Conservation (phyloP, 2,329 filamentous ascomycete species). For the Microsporum ferrugineum region DNA sequence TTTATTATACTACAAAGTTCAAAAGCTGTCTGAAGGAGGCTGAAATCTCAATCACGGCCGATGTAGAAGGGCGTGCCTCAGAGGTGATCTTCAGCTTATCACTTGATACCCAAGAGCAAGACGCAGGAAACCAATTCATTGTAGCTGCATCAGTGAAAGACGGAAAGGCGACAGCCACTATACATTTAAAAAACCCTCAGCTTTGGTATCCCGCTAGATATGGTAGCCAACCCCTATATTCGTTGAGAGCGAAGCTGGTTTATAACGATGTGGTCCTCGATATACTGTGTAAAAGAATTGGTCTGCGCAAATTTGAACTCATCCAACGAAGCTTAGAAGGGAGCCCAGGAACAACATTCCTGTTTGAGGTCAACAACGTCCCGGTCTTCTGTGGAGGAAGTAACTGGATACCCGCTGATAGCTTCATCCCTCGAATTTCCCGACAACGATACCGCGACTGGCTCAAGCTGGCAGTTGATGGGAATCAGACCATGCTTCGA, state of each 20-base stretch:
- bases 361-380: conserved; percentile 55
- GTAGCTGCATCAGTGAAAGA: conserved; percentile 49
- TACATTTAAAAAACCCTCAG: conserved; percentile 12
- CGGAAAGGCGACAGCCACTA: conserved; percentile 8
- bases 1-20: conserved; percentile 12
- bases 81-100: conserved; percentile 49
- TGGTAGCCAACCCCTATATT: conserved; percentile 47
- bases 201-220: conserved; percentile 34
- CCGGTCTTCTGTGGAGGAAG: conserved; percentile 55
- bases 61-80: conserved; percentile 46
- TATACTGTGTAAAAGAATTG: conserved; percentile 43
- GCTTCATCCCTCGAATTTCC: conserved; percentile 52
- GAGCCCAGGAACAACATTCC: conserved; percentile 48
- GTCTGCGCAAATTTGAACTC: conserved; percentile 46
- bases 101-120: conserved; percentile 37
- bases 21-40: conserved; percentile 14
- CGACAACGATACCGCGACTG: conserved; percentile 40
- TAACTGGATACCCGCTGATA: conserved; percentile 52
- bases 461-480: conserved; percentile 45
- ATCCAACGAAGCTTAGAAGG: conserved; percentile 44
- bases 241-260: conserved; percentile 40
- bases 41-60: conserved; percentile 32
- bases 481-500: conserved; percentile 39
- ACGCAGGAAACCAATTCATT: conserved; percentile 47
- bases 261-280: conserved; percentile 29